Conservation (phyloP, 192 early-diverging fungal species). For the Podila epigama region DNA sequence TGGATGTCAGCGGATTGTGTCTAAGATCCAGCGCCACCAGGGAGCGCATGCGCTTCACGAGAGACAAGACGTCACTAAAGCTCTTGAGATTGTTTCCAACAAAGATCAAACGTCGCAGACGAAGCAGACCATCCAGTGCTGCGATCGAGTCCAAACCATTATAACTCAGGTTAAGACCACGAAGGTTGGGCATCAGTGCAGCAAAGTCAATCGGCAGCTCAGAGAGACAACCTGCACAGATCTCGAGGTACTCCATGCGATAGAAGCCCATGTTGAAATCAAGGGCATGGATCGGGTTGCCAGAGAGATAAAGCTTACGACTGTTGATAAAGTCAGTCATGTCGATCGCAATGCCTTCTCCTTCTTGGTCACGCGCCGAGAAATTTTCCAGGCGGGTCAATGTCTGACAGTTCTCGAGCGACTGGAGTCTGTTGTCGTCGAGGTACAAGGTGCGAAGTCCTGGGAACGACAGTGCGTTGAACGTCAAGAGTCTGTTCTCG, state of each 20-base stretch:
- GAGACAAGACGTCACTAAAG: conserved; percentile 26
- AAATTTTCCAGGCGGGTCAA: conserved; percentile 48
- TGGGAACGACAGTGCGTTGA: conserved; percentile 53
- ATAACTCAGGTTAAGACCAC: conserved; percentile 48
- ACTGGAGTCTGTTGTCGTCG: conserved; percentile 53
- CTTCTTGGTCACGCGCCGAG: conserved; percentile 56
- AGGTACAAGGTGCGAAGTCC: conserved; percentile 51
- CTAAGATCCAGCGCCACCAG: conserved; percentile 36
- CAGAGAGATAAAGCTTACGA: conserved; percentile 35
- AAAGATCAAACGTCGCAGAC: conserved; percentile 52
- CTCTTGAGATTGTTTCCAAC: conserved; percentile 54
- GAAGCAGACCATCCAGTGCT: conserved; percentile 40
- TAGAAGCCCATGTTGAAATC: conserved; percentile 48
- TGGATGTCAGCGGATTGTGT: conserved; percentile 44
- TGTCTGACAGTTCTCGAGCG: conserved; percentile 43
- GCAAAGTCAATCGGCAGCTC: conserved; percentile 51
- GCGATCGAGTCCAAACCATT: conserved; percentile 50
- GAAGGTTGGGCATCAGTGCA: conserved; percentile 49
- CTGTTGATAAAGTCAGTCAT: conserved; percentile 45
- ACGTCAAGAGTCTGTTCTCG: conserved; percentile 48
- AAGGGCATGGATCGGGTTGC: conserved; percentile 46
- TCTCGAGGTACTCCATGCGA: conserved; percentile 56
- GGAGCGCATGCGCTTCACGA: conserved; percentile 46
- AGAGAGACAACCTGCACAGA: conserved; percentile 51
- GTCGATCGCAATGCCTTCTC: conserved; percentile 49